These are phyloP conservation scores for Candida gigantensis DNA, from an alignment of 1,139 yeast species.

Conservation along the genomic window DNA sequence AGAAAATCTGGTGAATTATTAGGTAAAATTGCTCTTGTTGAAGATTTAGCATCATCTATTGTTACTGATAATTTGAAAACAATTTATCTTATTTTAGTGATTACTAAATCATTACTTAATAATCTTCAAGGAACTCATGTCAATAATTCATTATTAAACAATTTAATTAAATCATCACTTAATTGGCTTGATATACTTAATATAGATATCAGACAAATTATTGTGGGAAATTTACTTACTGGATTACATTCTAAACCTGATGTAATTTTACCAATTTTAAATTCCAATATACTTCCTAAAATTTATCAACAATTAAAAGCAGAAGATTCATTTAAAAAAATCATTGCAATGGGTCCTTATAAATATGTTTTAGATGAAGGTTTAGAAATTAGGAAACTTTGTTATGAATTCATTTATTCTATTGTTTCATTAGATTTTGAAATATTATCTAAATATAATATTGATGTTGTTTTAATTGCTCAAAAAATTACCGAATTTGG, in stretches of 20 bases:
- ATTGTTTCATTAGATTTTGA: conserved; percentile 34
- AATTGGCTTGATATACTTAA: conserved; percentile 26
- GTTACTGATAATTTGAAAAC: conserved; percentile 19
- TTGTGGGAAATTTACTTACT: conserved; percentile 60
- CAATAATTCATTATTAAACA: conserved; percentile 14
- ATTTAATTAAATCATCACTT: conserved; percentile 18
- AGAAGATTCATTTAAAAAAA: conserved; percentile 58
- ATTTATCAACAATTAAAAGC: conserved; percentile 59
- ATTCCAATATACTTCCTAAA: conserved; percentile 67
- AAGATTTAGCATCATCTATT: conserved; percentile 15
- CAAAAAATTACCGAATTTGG: conserved; percentile 34
- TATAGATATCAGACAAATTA: conserved; percentile 53
- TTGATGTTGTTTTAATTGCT: conserved; percentile 27
- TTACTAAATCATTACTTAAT: conserved; percentile 35
- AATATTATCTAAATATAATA: conserved; percentile 19
- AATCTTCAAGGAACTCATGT: conserved; percentile 17
- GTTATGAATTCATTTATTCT: conserved; percentile 71
- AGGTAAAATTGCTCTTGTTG: conserved; percentile 25
- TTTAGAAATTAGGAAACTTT: conserved; percentile 68
- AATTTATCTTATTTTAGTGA: conserved; percentile 34
- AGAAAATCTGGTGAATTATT: conserved; percentile 35
- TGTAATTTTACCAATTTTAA: conserved; percentile 54
- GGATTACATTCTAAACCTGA: conserved; percentile 67
- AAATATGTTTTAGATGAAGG: conserved; percentile 83
- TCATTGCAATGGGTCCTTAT: conserved; percentile 85